A percentile compares a stretch with the other conserved stretches of the same genome.
phyloP scores from a whole-genome alignment of 148 eudicot species.

The Camellia japonica region DNA sequence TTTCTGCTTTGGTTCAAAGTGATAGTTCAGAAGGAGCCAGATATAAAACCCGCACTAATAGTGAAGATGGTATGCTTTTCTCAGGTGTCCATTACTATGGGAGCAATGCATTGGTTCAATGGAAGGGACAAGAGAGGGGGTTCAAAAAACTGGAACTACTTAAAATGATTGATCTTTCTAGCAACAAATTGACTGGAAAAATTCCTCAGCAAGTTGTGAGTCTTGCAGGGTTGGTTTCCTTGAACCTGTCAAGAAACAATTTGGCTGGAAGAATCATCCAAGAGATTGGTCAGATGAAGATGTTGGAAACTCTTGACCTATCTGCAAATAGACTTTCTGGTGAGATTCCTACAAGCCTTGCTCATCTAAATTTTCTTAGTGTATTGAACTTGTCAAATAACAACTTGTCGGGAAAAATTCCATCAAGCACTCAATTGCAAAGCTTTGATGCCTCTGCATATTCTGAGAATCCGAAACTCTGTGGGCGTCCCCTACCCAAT shows the following conservation, averaged over 20 bases:
- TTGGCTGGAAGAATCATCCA: constrained; percentile 18
- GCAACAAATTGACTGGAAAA: constrained; percentile 15
- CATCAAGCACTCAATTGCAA: constrained; percentile 30
- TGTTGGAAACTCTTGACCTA: constrained; percentile 24
- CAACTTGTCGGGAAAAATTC: constrained; percentile 26
- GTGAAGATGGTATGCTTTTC: no score
- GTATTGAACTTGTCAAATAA: not conserved
- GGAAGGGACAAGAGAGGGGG: constrained; percentile 20
- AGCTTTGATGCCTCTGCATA: constrained; percentile 21
- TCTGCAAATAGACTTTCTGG: constrained; percentile 23
- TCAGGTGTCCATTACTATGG: not conserved
- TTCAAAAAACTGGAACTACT: not conserved
- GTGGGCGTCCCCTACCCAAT: constrained; percentile 19
- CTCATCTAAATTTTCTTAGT: constrained; percentile 16
- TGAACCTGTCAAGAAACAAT: constrained; percentile 30
- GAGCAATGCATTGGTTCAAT: constrained; percentile 4
- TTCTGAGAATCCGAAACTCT: constrained; percentile 20
- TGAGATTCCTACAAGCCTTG: constrained; percentile 23
- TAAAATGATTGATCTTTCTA: constrained; percentile 29
- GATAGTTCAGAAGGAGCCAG: no score
- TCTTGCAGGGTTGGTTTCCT: constrained; percentile 17
- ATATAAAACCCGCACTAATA: no score
- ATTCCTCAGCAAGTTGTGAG: constrained; percentile 17
- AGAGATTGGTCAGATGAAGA: constrained; percentile 14
- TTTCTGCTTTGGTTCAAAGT: not conserved